These are phyloP conservation scores for Chlamydomonas sp. DNA, from an alignment of 139 green algal species.

Conservation along the genomic window DNA sequence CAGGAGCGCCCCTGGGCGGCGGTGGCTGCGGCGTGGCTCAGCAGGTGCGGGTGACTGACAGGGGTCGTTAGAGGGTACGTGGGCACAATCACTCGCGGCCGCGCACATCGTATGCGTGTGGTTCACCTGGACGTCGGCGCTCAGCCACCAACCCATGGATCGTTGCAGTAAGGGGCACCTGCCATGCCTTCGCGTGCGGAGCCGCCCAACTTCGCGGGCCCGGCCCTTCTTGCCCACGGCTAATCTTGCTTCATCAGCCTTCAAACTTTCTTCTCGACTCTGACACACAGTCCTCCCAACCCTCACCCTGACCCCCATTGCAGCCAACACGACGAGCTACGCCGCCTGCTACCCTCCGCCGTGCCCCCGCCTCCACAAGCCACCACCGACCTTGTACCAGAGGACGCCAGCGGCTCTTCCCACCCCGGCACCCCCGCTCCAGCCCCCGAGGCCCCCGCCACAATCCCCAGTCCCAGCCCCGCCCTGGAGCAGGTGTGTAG, in stretches of 20 bases:
- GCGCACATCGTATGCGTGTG: neutral
- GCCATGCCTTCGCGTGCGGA: neutral
- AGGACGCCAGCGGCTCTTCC: too few relatives aligned
- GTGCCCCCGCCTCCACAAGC: too few relatives aligned
- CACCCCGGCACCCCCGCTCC: too few relatives aligned
- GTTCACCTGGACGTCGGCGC: neutral
- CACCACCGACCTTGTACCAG: too few relatives aligned
- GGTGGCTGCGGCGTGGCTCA: constrained; percentile 10
- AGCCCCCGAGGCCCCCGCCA: too few relatives aligned
- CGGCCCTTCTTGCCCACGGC: neutral
- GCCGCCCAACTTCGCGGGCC: neutral
- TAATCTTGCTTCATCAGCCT: neutral
- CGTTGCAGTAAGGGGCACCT: neutral
- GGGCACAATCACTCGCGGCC: neutral
- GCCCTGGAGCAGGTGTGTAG: too few relatives aligned
- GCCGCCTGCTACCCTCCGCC: neutral
- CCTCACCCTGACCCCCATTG: neutral
- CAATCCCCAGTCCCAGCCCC: too few relatives aligned
- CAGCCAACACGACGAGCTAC: constrained; percentile 26
- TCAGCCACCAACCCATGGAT: neutral
- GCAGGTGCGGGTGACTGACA: neutral
- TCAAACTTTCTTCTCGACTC: too few relatives aligned
- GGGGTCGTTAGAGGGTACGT: neutral
- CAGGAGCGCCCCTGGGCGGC: constrained; percentile 23
- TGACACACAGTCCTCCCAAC: neutral